These are phyloP conservation scores for Beauveria bassiana DNA, from an alignment of 2,329 filamentous ascomycete genomes.

Conservation along the genomic window DNA sequence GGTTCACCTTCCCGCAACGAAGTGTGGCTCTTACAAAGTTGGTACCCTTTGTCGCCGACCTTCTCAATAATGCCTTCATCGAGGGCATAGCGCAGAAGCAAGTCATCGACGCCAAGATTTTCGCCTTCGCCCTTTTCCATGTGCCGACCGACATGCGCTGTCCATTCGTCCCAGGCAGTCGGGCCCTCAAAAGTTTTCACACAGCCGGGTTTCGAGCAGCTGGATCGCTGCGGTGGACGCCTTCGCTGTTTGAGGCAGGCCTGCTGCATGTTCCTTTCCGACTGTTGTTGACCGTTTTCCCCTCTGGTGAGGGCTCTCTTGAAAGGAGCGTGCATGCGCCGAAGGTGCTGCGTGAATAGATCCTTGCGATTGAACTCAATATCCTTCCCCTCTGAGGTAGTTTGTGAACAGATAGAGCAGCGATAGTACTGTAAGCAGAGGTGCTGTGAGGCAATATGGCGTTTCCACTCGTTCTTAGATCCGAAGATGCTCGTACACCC, in stretches of 20 bases:
- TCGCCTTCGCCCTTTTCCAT: constrained; percentile 66
- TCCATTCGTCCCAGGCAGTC: constrained; percentile 79
- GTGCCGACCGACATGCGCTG: constrained; percentile 85
- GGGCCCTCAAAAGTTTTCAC: constrained; percentile 60
- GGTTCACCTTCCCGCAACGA: background rate
- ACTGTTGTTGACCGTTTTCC: constrained; percentile 46
- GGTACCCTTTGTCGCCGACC: constrained; percentile 24
- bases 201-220: constrained; percentile 67
- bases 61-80: constrained; percentile 56
- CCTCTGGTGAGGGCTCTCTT: constrained; percentile 49
- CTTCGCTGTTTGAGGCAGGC: constrained; percentile 67
- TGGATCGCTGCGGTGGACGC: constrained; percentile 60
- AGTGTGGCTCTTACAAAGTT: background rate
- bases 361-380: constrained; percentile 90
- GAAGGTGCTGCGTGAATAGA: constrained; percentile 87
- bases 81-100: constrained; percentile 54
- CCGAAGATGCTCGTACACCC: constrained; percentile 78
- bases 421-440: constrained; percentile 61
- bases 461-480: constrained; percentile 97
- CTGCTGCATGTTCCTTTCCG: constrained; percentile 60
- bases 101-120: constrained; percentile 46
- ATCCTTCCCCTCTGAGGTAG: constrained; percentile 45
- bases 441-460: constrained; percentile 87
- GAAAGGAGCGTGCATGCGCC: constrained; percentile 80
- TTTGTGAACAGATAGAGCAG: constrained; percentile 52